Percentiles rank a stretch among this genome's conserved stretches.
Conservation (phyloP, 225 moss, liverwort and hornwort species). For the Thuidium tamariscinum region DNA sequence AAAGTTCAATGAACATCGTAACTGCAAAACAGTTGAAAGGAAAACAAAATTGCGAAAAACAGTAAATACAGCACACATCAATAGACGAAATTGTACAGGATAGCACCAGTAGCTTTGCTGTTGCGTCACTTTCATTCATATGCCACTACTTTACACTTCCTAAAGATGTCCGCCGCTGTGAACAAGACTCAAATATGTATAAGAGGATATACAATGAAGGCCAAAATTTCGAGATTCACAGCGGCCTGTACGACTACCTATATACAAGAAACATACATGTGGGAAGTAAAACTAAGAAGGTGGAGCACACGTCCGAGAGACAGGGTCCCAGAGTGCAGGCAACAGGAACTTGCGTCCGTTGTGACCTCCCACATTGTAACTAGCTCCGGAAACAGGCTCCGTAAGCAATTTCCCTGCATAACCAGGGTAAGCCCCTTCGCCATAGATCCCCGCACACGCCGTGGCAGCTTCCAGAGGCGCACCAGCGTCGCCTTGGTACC, state of each 20-base stretch:
- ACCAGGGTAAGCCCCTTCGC: slow-evolving; percentile 57
- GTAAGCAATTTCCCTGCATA: slow-evolving; percentile 27
- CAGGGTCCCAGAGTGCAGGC: slow-evolving; percentile 68
- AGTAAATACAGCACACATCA: background rate
- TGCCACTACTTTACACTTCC: slow-evolving; percentile 4
- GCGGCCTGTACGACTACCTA: background rate
- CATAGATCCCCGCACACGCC: slow-evolving; percentile 65
- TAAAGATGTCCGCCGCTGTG: background rate
- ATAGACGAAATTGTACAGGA: background rate
- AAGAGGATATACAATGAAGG: background rate
- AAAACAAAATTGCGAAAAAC: background rate
- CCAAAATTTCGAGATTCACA: slow-evolving; percentile 15
- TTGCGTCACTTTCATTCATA: slow-evolving; percentile 7
- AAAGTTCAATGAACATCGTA: background rate
- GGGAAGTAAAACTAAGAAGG: slow-evolving; percentile 1
- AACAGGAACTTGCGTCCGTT: slow-evolving; percentile 53
- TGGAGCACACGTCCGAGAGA: slow-evolving; percentile 32
- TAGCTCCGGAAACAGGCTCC: slow-evolving; percentile 46
- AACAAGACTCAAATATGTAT: slow-evolving; percentile 16
- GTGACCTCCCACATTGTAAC: slow-evolving; percentile 48
- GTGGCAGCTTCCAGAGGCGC: slow-evolving; percentile 58
- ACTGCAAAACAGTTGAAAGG: background rate
- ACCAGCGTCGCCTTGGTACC: slow-evolving; percentile 52
- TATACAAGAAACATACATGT: slow-evolving; percentile 1
- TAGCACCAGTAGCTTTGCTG: slow-evolving; percentile 10